A percentile compares a stretch with the other conserved stretches of the same genome.
phyloP scores from a whole-genome alignment of 1,284 basidiomycete species.

The Lentinula novae-zelandiae region DNA sequence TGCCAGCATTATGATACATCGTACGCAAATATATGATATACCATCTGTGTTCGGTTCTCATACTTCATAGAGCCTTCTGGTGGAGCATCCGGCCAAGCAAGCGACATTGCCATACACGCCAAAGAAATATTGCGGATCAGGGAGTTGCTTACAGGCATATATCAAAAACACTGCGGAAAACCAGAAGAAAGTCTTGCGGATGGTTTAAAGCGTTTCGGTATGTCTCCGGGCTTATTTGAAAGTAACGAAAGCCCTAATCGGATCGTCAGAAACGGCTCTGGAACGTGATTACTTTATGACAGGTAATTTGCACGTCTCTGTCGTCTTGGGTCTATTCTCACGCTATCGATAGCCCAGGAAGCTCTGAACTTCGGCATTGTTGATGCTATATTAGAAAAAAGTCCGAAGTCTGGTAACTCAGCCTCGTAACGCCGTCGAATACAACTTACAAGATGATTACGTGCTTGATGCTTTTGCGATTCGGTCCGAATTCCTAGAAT shows the following conservation, averaged over 20 bases:
- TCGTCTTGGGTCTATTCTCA: not conserved
- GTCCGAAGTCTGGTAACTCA: conserved; percentile 37
- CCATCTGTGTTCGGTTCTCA: conserved; percentile 13
- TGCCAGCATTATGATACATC: conserved; percentile 95
- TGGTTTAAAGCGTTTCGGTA: conserved; percentile 77
- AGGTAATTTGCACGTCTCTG: conserved; percentile 27
- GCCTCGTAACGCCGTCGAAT: not conserved
- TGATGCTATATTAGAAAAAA: conserved; percentile 80
- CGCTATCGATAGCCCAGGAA: conserved; percentile 62
- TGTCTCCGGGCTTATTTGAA: conserved; percentile 19
- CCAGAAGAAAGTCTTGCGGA: conserved; percentile 60
- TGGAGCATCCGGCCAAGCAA: conserved; percentile 89
- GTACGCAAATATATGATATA: conserved; percentile 42
- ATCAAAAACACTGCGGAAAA: conserved; percentile 73
- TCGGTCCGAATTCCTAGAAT: not conserved
- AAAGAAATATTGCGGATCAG: conserved; percentile 90
- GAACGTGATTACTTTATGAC: conserved; percentile 96
- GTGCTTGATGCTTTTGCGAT: not conserved
- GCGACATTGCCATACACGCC: conserved; percentile 92
- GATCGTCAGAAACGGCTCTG: conserved; percentile 68
- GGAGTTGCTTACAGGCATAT: conserved; percentile 78
- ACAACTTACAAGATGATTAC: not conserved
- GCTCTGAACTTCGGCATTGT: conserved; percentile 88
- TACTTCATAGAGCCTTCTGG: conserved; percentile 79
- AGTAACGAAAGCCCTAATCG: not conserved